phyloP scores from a whole-genome alignment of 1,284 basidiomycete genomes.

The Cutaneotrichosporon curvatum region DNA sequence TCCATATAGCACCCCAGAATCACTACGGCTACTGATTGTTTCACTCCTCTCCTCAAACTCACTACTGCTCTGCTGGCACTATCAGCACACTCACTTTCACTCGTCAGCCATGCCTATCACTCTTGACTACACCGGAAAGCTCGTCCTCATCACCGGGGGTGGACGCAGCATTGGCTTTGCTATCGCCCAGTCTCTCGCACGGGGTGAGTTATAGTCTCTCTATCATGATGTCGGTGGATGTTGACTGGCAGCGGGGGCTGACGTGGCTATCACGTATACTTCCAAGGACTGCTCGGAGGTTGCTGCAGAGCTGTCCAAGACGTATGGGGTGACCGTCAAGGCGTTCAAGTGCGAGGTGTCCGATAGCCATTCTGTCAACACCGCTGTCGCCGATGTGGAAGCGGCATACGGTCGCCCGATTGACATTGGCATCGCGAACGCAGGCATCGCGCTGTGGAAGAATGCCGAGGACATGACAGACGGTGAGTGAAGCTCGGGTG shows the following conservation, averaged over 20 bases:
- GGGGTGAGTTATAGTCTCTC: neutral
- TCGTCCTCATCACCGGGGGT: conserved; percentile 31
- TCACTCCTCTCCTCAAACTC: too few relatives aligned
- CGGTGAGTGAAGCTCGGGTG: conserved; percentile 7
- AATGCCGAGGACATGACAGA: conserved; percentile 38
- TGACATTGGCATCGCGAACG: conserved; percentile 19
- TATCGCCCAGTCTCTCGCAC: conserved; percentile 22
- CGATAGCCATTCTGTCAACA: conserved; percentile 27
- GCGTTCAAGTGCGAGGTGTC: conserved; percentile 38
- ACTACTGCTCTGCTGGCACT: too few relatives aligned
- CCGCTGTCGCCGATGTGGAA: conserved; percentile 6
- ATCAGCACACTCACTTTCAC: too few relatives aligned
- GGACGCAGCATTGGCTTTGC: conserved; percentile 31
- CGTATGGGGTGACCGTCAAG: neutral
- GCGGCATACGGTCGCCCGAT: neutral
- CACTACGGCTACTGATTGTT: neutral
- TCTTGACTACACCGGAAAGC: conserved; percentile 29
- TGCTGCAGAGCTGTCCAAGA: conserved; percentile 12
- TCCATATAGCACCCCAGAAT: too few relatives aligned
- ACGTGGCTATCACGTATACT: conserved; percentile 40
- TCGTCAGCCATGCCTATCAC: conserved; percentile 11
- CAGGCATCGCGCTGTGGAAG: conserved; percentile 43
- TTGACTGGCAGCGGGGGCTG: conserved; percentile 38
- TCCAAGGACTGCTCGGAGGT: conserved; percentile 25
- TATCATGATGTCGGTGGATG: too few relatives aligned